Percentiles rank a stretch among this genome's conserved stretches.
Conservation (phyloP, 108 stramenopile genomes). For the Stephanodiscus minutulus region DNA sequence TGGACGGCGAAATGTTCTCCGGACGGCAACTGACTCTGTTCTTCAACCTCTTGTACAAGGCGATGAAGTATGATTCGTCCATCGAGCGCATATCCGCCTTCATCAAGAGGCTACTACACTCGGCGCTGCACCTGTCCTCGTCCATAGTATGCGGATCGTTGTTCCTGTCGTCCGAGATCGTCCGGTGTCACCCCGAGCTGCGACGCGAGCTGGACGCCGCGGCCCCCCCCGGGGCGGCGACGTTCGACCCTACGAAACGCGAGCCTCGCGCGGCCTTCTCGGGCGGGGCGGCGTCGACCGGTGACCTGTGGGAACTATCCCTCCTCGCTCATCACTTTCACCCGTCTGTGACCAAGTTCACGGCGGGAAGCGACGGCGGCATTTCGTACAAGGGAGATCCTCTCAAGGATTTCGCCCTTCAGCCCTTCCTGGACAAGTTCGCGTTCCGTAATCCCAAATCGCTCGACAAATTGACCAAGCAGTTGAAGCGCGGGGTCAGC, state of each 20-base stretch:
- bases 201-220: constrained; percentile 23
- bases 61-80: constrained; percentile 86
- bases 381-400: constrained; percentile 94
- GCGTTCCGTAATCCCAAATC: constrained; percentile 98
- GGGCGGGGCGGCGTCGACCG: constrained; percentile 22
- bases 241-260: constrained; percentile 69
- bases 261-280: constrained; percentile 69
- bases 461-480: constrained; percentile 44
- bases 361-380: constrained; percentile 51
- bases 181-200: constrained; percentile 64
- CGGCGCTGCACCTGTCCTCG: constrained; percentile 68
- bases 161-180: constrained; percentile 91
- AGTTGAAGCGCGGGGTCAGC: constrained; percentile 46
- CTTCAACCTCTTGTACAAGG: constrained; percentile 96
- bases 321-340: constrained; percentile 89
- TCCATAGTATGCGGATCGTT: constrained; percentile 83
- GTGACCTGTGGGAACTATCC: constrained; percentile 83
- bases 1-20: constrained; percentile 61
- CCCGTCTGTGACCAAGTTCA: constrained; percentile 93
- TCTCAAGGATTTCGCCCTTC: constrained; percentile 89
- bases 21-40: constrained; percentile 90
- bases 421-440: constrained; percentile 96
- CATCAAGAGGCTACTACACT: constrained; percentile 85
- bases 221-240: constrained; percentile 11
- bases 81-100: constrained; percentile 76